Conservation (phyloP, 2,329 filamentous ascomycete species). For the Cladosporium halotolerans region DNA sequence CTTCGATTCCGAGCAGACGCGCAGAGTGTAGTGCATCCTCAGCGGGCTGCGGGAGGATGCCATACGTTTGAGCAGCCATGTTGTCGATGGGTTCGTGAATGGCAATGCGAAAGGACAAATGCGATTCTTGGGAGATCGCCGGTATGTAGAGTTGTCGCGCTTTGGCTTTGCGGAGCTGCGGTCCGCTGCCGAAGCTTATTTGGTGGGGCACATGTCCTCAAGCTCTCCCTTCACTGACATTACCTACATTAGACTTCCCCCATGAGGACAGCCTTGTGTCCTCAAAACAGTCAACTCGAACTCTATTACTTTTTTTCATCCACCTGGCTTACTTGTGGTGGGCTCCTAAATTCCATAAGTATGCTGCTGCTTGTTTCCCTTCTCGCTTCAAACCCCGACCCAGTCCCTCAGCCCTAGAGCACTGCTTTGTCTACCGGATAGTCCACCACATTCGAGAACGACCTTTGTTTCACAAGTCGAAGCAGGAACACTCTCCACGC, state of each 20-base stretch:
- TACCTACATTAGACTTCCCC: too few species aligned
- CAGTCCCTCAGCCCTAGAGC: slow-evolving; percentile 4
- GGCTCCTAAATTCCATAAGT: not conserved
- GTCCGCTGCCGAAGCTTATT: not conserved
- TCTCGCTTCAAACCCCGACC: not conserved
- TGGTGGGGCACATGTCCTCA: not conserved
- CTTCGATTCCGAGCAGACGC: slow-evolving; percentile 82
- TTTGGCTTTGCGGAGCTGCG: not conserved
- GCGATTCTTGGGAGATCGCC: not conserved
- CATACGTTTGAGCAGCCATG: slow-evolving; percentile 13
- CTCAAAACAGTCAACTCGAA: too few species aligned
- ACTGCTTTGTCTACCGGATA: slow-evolving; percentile 7
- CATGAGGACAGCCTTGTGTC: too few species aligned
- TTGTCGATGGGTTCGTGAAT: not conserved
- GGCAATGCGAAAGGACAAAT: not conserved
- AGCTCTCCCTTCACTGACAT: too few species aligned
- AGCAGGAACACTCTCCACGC: not conserved
- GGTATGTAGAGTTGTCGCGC: not conserved
- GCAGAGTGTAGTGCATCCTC: slow-evolving; percentile 72
- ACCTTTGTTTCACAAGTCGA: not conserved
- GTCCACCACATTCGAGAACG: slow-evolving; percentile 2
- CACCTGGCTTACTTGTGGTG: not conserved
- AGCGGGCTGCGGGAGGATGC: slow-evolving; percentile 22
- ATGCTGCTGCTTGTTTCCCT: not conserved
- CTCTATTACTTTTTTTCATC: too few species aligned